These are phyloP conservation scores for Ophiostoma angusticollis DNA, from an alignment of 2,329 filamentous ascomycete species.

Conservation along the genomic window DNA sequence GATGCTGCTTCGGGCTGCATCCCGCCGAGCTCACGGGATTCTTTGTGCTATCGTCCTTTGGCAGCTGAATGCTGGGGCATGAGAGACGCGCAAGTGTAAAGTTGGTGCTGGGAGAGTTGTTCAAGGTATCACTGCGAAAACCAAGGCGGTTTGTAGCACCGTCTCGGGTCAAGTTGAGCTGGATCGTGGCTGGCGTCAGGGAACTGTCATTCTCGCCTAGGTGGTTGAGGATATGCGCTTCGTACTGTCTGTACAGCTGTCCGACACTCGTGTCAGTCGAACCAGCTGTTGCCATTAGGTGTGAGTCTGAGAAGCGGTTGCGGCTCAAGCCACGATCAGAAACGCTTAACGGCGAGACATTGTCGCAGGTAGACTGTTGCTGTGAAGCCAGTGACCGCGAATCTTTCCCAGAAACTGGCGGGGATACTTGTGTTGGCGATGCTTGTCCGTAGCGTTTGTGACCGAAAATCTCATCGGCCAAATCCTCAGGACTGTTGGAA, in stretches of 20 bases:
- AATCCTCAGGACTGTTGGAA: background rate
- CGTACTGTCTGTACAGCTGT: slow-evolving; percentile 22
- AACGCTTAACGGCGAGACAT: background rate
- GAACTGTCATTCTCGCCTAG: background rate
- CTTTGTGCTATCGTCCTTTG: background rate
- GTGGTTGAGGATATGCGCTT: slow-evolving; percentile 9
- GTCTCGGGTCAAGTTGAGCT: background rate
- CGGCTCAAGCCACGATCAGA: background rate
- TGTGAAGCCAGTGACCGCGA: background rate
- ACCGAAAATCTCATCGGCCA: slow-evolving; percentile 4
- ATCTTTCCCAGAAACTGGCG: background rate
- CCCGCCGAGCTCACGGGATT: background rate
- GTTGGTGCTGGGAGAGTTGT: no score
- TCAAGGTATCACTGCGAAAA: background rate
- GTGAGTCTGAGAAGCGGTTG: slow-evolving; percentile 5
- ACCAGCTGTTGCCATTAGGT: slow-evolving; percentile 8
- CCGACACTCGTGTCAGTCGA: slow-evolving; percentile 21
- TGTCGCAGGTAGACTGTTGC: background rate
- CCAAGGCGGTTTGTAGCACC: slow-evolving; percentile 5
- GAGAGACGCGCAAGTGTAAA: no score
- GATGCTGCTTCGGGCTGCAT: background rate
- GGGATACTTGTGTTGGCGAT: background rate
- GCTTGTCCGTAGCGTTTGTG: background rate
- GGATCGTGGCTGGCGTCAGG: background rate
- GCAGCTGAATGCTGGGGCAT: background rate